Evolutionary conservation across 225 moss, liverwort and hornwort genomes (phyloP).

Genomic region (Climacium dendroides): DNA sequence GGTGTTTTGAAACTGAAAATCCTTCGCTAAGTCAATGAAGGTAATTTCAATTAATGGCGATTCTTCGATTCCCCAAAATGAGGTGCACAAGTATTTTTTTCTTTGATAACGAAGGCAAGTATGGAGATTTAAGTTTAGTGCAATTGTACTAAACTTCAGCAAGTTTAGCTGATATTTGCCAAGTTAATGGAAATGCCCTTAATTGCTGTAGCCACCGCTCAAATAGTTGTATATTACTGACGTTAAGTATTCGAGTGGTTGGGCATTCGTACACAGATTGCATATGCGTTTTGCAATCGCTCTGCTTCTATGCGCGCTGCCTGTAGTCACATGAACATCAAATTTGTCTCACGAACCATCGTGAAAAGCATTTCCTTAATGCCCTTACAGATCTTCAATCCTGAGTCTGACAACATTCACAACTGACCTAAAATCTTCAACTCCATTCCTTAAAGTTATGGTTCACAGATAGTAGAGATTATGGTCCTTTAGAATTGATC

Average conservation of each 20-base stretch:
- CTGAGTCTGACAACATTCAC: background rate
- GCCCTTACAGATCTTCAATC: background rate
- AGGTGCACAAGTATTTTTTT: background rate
- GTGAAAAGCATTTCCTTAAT: background rate
- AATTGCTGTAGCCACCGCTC: background rate
- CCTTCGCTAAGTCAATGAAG: background rate
- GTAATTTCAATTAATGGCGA: background rate
- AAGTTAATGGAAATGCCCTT: background rate
- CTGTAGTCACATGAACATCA: background rate
- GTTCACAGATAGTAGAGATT: background rate
- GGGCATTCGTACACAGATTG: slow-evolving; percentile 12
- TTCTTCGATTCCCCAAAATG: background rate
- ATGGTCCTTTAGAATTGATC: background rate
- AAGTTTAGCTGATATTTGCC: background rate
- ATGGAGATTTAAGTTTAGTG: background rate
- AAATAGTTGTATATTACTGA: background rate
- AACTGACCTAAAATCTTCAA: background rate
- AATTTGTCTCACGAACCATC: background rate
- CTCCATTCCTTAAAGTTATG: background rate
- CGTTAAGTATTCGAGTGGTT: background rate
- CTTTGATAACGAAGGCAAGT: background rate
- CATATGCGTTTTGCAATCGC: background rate
- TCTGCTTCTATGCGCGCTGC: background rate
- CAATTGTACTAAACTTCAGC: background rate
- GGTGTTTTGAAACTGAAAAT: background rate